phyloP scores from a whole-genome alignment of 1,284 basidiomycete genomes.

The Tylopilus orsonianus region DNA sequence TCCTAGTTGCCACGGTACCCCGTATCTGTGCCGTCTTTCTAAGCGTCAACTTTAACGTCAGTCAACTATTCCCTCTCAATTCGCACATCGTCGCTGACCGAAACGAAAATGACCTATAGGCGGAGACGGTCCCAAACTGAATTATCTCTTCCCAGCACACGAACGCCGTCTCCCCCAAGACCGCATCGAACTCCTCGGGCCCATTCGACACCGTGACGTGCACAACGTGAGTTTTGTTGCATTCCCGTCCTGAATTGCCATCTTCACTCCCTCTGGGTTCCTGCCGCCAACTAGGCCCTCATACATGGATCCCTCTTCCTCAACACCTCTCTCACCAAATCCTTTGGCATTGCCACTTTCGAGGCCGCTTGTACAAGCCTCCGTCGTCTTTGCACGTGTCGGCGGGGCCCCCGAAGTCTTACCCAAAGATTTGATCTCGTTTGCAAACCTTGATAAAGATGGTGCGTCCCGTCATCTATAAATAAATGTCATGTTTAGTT shows the following conservation, averaged over 20 bases:
- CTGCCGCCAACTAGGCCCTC: conserved; percentile 58
- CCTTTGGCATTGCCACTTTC: conserved; percentile 94
- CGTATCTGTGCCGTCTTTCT: conserved; percentile 84
- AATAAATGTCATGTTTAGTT: no score
- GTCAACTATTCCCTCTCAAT: conserved; percentile 39
- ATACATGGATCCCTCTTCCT: conserved; percentile 87
- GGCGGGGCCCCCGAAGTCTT: conserved; percentile 96
- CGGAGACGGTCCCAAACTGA: conserved; percentile 94
- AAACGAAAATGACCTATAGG: conserved; percentile 42
- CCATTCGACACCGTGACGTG: conserved; percentile 81
- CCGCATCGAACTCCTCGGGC: conserved; percentile 85
- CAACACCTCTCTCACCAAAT: conserved; percentile 94
- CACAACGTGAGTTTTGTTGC: conserved; percentile 54
- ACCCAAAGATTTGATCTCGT: conserved; percentile 91
- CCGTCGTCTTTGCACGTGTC: conserved; percentile 91
- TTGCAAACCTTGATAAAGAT: conserved; percentile 86
- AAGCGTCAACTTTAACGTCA: conserved; percentile 86
- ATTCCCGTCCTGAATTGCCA: no score
- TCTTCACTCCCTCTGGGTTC: neutral
- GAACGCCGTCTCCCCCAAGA: conserved; percentile 90
- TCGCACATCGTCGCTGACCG: neutral
- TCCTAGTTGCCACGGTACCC: conserved; percentile 90
- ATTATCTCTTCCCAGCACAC: conserved; percentile 94
- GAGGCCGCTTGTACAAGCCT: conserved; percentile 96
- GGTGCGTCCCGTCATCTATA: no score